Conservation (phyloP, 1,284 basidiomycete genomes). For the Trichosporon sp. region DNA sequence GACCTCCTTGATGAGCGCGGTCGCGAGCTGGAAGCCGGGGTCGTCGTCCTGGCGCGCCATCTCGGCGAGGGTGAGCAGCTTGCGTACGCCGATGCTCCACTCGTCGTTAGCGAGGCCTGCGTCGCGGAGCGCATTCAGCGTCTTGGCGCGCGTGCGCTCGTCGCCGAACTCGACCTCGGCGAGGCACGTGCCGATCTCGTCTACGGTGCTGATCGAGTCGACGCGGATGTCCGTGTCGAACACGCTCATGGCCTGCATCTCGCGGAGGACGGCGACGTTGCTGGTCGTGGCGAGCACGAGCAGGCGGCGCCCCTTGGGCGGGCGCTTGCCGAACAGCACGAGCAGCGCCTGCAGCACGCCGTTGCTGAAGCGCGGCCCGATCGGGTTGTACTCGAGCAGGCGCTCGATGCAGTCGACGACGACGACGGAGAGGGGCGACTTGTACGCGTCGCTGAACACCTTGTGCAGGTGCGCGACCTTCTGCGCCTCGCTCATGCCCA, state of each 20-base stretch:
- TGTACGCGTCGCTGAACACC: conserved; percentile 93
- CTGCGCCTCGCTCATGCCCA: conserved; percentile 84
- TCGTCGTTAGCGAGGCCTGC: conserved; percentile 67
- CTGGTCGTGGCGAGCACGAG: conserved; percentile 91
- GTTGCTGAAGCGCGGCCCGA: conserved; percentile 95
- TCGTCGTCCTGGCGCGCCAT: conserved; percentile 93
- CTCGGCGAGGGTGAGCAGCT: conserved; percentile 83
- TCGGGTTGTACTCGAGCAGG: conserved; percentile 92
- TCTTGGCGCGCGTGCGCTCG: conserved; percentile 55
- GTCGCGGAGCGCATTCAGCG: conserved; percentile 59
- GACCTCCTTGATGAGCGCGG: conserved; percentile 58
- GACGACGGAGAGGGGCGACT: conserved; percentile 92
- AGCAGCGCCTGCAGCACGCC: conserved; percentile 85
- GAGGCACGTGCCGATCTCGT: conserved; percentile 70
- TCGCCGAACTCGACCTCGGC: conserved; percentile 69
- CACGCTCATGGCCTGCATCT: conserved; percentile 80
- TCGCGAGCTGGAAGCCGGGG: conserved; percentile 67
- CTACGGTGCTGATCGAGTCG: conserved; percentile 71
- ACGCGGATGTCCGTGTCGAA: conserved; percentile 89
- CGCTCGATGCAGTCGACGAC: conserved; percentile 95
- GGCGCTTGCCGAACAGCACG: conserved; percentile 81
- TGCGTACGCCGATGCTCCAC: conserved; percentile 79
- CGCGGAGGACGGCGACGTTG: conserved; percentile 76
- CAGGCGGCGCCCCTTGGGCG: conserved; percentile 92
- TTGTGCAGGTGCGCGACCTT: conserved; percentile 92